Evolutionary conservation across 1,284 basidiomycete species (phyloP).

Genomic region (Heterobasidion parviporum): DNA sequence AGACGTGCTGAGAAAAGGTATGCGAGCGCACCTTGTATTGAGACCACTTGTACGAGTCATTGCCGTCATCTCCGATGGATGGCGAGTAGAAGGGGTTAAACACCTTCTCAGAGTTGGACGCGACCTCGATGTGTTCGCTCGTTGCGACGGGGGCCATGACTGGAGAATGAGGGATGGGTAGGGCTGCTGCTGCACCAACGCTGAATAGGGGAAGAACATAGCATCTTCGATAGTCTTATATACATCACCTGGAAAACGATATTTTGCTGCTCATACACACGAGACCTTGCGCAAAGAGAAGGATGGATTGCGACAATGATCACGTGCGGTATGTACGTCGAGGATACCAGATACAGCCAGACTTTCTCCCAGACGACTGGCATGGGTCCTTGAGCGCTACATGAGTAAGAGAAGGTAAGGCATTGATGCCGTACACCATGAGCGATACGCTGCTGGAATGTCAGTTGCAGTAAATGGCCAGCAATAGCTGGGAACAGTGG

Average conservation of each 20-base stretch:
- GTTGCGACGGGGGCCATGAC: conserved; percentile 40
- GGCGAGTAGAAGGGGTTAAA: conserved; percentile 68
- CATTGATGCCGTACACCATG: too few species aligned
- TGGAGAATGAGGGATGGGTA: neutral
- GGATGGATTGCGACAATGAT: conserved; percentile 12
- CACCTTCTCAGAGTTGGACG: conserved; percentile 13
- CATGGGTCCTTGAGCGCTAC: too few species aligned
- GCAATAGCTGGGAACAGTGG: too few species aligned
- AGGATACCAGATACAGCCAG: too few species aligned
- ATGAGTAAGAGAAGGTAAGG: too few species aligned
- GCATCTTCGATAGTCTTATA: too few species aligned
- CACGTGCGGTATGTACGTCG: conserved; percentile 2
- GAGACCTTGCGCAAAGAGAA: conserved; percentile 10
- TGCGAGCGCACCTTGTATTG: conserved; percentile 46
- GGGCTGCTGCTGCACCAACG: neutral
- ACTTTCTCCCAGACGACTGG: too few species aligned
- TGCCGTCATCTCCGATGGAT: conserved; percentile 37
- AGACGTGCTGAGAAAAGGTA: neutral
- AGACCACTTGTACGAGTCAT: conserved; percentile 46
- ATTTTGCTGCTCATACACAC: conserved; percentile 1
- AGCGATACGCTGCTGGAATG: too few species aligned
- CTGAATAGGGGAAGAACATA: neutral
- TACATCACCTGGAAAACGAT: neutral
- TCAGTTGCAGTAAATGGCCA: too few species aligned
- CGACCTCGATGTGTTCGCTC: conserved; percentile 14